phyloP scores from a whole-genome alignment of 768 basidiomycete genomes.

The Guyanaporus albipodus region DNA sequence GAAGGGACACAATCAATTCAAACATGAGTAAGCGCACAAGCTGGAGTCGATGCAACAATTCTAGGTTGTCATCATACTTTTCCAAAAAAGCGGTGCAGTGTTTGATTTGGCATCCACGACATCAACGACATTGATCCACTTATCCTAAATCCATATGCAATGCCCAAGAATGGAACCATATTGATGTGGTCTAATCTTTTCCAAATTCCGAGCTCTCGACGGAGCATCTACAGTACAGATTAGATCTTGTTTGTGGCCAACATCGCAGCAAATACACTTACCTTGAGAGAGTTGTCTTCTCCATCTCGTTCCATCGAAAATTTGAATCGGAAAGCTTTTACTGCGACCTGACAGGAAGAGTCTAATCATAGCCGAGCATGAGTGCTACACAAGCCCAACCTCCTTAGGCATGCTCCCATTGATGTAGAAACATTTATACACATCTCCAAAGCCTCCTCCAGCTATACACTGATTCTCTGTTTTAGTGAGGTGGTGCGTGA shows the following conservation, averaged over 20 bases:
- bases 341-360: too few species aligned
- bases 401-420: neutral
- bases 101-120: slow-evolving; percentile 8
- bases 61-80: neutral
- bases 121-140: slow-evolving; percentile 22
- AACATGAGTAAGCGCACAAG: too few species aligned
- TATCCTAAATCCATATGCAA: slow-evolving; percentile 21
- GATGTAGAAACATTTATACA: neutral
- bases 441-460: slow-evolving; percentile 2
- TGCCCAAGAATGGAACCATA: slow-evolving; percentile 19
- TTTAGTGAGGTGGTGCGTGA: too few species aligned
- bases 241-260: rapidly evolving
- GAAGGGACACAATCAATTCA: too few species aligned
- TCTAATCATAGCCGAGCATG: too few species aligned
- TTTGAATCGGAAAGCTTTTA: slow-evolving; percentile 12
- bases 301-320: neutral
- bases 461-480: too few species aligned
- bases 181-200: slow-evolving; percentile 20
- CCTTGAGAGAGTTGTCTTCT: too few species aligned
- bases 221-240: slow-evolving; percentile 3
- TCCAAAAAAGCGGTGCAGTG: too few species aligned
- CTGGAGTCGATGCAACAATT: neutral
- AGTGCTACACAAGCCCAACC: neutral
- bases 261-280: neutral
- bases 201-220: slow-evolving; percentile 24